Evolutionary conservation across 208 protist genomes (phyloP).

Genomic region (Wallacemonas sp.): DNA sequence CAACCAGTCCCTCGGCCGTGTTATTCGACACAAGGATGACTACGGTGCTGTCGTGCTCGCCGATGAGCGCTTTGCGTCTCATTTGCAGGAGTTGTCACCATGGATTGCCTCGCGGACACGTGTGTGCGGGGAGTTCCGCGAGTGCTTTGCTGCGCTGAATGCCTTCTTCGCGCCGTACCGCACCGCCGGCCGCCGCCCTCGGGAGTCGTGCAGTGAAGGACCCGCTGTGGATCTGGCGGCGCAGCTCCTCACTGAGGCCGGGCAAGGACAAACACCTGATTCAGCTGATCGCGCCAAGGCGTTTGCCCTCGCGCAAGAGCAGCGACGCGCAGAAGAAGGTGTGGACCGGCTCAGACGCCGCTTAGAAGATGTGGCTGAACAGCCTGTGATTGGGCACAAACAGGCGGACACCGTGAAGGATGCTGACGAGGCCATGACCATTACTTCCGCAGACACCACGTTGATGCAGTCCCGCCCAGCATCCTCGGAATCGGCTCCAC

Average conservation of each 20-base stretch:
- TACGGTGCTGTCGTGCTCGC: conserved; percentile 95
- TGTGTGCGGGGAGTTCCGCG: conserved; percentile 65
- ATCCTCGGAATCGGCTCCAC: neutral
- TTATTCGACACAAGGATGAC: conserved; percentile 97
- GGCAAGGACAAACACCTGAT: conserved; percentile 16
- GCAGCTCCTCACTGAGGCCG: neutral
- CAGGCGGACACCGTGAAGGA: neutral
- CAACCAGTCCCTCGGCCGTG: conserved; percentile 97
- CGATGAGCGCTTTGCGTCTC: conserved; percentile 91
- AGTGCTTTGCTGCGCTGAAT: conserved; percentile 52
- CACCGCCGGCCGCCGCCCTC: neutral
- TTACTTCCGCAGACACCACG: too few species aligned
- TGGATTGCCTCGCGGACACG: conserved; percentile 58
- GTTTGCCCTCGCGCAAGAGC: conserved; percentile 32
- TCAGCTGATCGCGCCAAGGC: conserved; percentile 31
- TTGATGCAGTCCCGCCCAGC: too few species aligned
- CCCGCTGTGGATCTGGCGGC: conserved; percentile 20
- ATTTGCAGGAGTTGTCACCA: conserved; percentile 38
- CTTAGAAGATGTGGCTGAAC: conserved; percentile 24
- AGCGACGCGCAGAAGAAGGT: conserved; percentile 16
- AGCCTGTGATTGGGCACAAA: neutral
- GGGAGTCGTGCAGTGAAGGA: conserved; percentile 16
- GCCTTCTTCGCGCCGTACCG: conserved; percentile 54
- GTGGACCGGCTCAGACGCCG: conserved; percentile 24
- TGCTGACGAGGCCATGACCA: too few species aligned